Conservation (phyloP, 2,329 filamentous ascomycete species). For the Tolypocladium endophyticum region DNA sequence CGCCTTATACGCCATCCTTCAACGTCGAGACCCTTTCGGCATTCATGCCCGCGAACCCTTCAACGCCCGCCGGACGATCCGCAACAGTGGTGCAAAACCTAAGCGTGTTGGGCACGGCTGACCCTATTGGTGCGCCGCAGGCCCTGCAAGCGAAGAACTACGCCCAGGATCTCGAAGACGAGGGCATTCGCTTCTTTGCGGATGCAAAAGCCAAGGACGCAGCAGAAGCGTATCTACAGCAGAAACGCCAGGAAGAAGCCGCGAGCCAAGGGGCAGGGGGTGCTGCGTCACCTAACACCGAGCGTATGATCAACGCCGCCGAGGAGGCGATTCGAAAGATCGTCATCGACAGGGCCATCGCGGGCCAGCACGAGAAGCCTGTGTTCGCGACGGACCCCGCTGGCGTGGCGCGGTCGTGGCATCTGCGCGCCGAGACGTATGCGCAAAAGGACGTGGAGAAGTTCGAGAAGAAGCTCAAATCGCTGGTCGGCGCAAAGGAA, state of each 20-base stretch:
- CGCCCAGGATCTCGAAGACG: slow-evolving; percentile 18
- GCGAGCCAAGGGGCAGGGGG: slow-evolving; percentile 8
- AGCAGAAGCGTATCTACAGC: slow-evolving; percentile 19
- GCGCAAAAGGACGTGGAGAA: slow-evolving; percentile 18
- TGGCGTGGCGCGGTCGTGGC: slow-evolving; percentile 23
- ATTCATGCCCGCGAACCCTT: slow-evolving; percentile 19
- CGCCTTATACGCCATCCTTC: slow-evolving; percentile 21
- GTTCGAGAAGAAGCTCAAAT: slow-evolving; percentile 29
- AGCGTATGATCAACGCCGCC: slow-evolving; percentile 18
- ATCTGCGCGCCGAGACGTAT: slow-evolving; percentile 27
- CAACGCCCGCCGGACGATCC: slow-evolving; percentile 14
- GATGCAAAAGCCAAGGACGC: slow-evolving; percentile 15
- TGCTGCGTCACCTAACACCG: neutral
- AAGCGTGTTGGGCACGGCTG: slow-evolving; percentile 22
- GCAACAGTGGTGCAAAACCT: slow-evolving; percentile 25
- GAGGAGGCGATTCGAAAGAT: slow-evolving; percentile 22
- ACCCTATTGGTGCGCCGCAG: slow-evolving; percentile 20
- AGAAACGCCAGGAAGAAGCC: slow-evolving; percentile 10
- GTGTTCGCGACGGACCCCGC: slow-evolving; percentile 21
- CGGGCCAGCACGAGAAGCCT: slow-evolving; percentile 25
- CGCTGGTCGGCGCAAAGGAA: slow-evolving; percentile 14
- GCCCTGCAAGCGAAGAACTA: slow-evolving; percentile 17
- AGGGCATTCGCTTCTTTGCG: slow-evolving; percentile 21
- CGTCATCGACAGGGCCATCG: slow-evolving; percentile 21
- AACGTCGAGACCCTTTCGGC: slow-evolving; percentile 18